Percentiles rank a stretch among this genome's conserved stretches.
These are phyloP conservation scores for Ophiostoma tasmaniense DNA, from an alignment of 2,329 filamentous ascomycete genomes.

Conservation along the genomic window DNA sequence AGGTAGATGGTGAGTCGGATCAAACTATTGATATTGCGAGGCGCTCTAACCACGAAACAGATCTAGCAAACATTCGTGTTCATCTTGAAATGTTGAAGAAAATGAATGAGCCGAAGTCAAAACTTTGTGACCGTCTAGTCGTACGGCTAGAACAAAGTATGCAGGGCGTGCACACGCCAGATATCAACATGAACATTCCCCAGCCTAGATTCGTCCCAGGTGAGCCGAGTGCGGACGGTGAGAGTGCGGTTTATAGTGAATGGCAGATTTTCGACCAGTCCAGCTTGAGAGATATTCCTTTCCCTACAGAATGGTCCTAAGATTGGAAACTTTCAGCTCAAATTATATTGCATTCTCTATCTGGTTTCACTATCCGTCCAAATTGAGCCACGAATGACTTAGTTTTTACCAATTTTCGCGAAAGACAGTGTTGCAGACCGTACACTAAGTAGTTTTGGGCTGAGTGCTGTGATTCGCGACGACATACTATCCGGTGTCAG, in stretches of 20 bases:
- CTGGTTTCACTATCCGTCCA: not conserved
- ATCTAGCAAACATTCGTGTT: slow-evolving; percentile 17
- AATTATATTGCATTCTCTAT: not conserved
- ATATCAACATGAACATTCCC: not conserved
- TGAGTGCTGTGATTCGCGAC: slow-evolving; percentile 11
- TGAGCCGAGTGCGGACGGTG: not conserved
- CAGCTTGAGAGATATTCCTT: slow-evolving; percentile 18
- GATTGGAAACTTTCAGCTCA: not conserved
- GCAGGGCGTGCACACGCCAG: slow-evolving; percentile 12
- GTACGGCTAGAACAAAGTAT: slow-evolving; percentile 17
- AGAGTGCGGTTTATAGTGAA: slow-evolving; percentile 6
- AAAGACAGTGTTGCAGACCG: slow-evolving; percentile 15
- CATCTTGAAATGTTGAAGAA: slow-evolving; percentile 17
- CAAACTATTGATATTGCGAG: too few species aligned
- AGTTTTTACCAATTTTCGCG: not conserved
- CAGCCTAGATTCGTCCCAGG: not conserved
- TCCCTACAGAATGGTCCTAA: not conserved
- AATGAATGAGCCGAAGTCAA: slow-evolving; percentile 12
- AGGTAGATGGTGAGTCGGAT: slow-evolving; percentile 4
- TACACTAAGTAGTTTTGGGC: slow-evolving; percentile 9
- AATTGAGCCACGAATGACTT: not conserved
- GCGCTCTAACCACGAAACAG: not conserved
- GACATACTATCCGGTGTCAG: slow-evolving; percentile 17
- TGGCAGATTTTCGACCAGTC: slow-evolving; percentile 20
- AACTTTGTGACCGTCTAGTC: slow-evolving; percentile 13